Percentiles rank a stretch among this genome's conserved stretches.
Evolutionary conservation across 805 yeast genomes (phyloP).

Genomic region (Myxozyma sirexii): DNA sequence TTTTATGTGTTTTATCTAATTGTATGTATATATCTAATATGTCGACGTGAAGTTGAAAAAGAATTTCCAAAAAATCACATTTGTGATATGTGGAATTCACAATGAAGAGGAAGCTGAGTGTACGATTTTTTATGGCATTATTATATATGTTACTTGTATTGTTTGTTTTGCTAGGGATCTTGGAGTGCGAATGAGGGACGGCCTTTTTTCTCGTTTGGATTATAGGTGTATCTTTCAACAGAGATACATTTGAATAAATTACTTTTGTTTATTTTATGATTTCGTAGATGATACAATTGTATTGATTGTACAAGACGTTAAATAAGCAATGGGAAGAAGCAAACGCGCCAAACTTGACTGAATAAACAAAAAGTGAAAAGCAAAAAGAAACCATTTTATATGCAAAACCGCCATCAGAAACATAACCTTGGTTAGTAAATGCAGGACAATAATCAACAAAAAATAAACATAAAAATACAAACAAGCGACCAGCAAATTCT

Average conservation of each 20-base stretch:
- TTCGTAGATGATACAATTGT: no score
- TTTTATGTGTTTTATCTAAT: neutral
- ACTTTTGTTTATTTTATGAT: neutral
- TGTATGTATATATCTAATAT: neutral
- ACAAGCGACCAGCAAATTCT: neutral
- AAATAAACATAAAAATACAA: neutral
- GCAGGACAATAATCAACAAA: no score
- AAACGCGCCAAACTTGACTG: neutral
- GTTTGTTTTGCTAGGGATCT: neutral
- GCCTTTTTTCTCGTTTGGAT: constrained; percentile 6
- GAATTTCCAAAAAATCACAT: no score
- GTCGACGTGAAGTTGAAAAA: neutral
- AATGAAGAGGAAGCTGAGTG: neutral
- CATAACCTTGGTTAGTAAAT: no score
- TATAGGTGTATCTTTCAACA: constrained; percentile 20
- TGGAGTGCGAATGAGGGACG: constrained; percentile 8
- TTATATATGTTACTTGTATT: neutral
- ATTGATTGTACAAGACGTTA: no score
- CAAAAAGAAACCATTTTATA: neutral
- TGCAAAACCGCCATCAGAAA: neutral
- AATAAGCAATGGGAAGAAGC: no score
- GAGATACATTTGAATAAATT: constrained; percentile 4
- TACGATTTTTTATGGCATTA: neutral
- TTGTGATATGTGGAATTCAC: no score
- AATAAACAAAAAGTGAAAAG: neutral